Conservation (phyloP, 192 early-diverging fungal species). For the Umbelopsis ramanniana region DNA sequence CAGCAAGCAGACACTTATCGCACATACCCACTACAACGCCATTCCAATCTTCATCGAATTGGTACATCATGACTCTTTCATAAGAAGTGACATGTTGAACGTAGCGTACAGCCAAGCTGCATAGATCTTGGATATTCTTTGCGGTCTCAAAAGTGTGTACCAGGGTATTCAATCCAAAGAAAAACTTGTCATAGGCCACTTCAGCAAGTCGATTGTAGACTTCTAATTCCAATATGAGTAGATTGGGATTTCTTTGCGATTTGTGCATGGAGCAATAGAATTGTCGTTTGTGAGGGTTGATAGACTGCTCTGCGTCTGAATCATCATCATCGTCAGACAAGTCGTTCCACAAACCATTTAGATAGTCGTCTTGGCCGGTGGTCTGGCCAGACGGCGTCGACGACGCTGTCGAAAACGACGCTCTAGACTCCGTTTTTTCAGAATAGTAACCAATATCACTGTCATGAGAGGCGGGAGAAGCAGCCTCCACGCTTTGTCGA, state of each 20-base stretch:
- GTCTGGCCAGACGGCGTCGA: not conserved
- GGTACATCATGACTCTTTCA: slow-evolving; percentile 26
- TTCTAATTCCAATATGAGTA: slow-evolving; percentile 13
- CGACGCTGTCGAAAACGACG: no score
- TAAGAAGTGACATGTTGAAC: slow-evolving; percentile 12
- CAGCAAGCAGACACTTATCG: not conserved
- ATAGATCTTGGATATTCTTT: slow-evolving; percentile 9
- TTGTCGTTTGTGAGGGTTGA: slow-evolving; percentile 1
- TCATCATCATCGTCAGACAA: slow-evolving; percentile 8
- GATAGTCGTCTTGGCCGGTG: not conserved
- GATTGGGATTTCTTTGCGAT: not conserved
- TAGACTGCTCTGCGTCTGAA: not conserved
- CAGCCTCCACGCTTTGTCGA: not conserved
- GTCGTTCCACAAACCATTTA: not conserved
- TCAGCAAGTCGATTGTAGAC: slow-evolving; percentile 6
- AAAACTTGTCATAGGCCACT: slow-evolving; percentile 16
- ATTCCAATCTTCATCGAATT: slow-evolving; percentile 22
- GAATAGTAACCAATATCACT: slow-evolving; percentile 2
- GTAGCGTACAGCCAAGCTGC: slow-evolving; percentile 4
- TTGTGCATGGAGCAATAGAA: slow-evolving; percentile 20
- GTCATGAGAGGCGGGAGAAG: not conserved
- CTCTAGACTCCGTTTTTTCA: not conserved
- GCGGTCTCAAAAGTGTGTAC: slow-evolving; percentile 18
- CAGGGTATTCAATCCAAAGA: slow-evolving; percentile 12
- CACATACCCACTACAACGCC: slow-evolving; percentile 16